A percentile compares a stretch with the other conserved stretches of the same genome.
These are phyloP conservation scores for Aspergillus novoparasiticus DNA, from an alignment of 2,329 filamentous ascomycete species.

Conservation along the genomic window DNA sequence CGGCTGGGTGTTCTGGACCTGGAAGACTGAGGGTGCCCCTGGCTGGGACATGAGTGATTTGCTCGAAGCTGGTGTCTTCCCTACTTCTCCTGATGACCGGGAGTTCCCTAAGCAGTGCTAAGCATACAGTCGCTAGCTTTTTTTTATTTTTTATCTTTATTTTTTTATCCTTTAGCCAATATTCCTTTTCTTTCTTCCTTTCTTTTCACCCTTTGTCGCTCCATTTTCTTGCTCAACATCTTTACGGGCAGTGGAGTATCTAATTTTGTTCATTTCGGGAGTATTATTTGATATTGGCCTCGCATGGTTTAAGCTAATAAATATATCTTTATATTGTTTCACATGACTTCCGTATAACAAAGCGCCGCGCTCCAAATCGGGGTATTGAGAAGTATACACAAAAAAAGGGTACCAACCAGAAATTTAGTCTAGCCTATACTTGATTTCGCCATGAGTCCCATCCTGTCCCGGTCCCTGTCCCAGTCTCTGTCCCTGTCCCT, in stretches of 20 bases:
- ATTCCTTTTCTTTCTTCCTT: not conserved
- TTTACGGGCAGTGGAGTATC: not conserved
- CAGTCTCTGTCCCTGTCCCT: not conserved
- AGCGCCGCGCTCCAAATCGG: not conserved
- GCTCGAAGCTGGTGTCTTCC: slow-evolving; percentile 50
- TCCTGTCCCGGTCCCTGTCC: too few species aligned
- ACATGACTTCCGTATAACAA: not conserved
- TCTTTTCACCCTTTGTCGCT: not conserved
- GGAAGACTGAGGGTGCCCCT: slow-evolving; percentile 52
- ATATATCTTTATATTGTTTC: not conserved
- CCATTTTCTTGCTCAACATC: not conserved
- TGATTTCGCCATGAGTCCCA: slow-evolving; percentile 23
- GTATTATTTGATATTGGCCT: not conserved
- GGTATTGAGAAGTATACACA: not conserved
- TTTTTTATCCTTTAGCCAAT: not conserved
- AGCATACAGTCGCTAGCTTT: not conserved
- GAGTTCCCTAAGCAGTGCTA: slow-evolving; percentile 37
- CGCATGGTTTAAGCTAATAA: not conserved
- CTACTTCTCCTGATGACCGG: slow-evolving; percentile 42
- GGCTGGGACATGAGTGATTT: slow-evolving; percentile 53
- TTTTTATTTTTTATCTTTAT: not conserved
- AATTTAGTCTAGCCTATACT: not conserved
- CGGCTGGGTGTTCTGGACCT: slow-evolving; percentile 55
- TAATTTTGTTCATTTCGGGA: not conserved
- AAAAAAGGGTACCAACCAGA: not conserved